These are phyloP conservation scores for Gypsophila paniculata DNA, from an alignment of 179 eudicot genomes.

Conservation along the genomic window DNA sequence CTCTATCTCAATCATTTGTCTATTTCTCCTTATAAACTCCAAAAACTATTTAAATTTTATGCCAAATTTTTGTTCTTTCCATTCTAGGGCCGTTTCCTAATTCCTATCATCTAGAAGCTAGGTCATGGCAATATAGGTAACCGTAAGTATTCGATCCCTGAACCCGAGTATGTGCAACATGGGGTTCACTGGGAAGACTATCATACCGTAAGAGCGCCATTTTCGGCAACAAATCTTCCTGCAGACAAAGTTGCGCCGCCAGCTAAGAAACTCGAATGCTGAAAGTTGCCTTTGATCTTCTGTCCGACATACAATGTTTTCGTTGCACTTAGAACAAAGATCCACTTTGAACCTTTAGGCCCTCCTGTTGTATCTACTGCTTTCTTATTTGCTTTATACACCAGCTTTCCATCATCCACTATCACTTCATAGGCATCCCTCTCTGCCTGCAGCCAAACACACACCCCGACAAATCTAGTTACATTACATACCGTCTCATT, in stretches of 20 bases:
- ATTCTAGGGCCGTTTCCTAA: too few relatives aligned
- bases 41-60: too few relatives aligned
- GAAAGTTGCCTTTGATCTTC: constrained; percentile 69
- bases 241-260: constrained; percentile 87
- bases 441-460: constrained; percentile 54
- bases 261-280: constrained; percentile 87
- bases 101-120: background rate
- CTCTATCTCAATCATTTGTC: too few relatives aligned
- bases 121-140: background rate
- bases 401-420: constrained; percentile 52
- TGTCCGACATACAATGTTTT: constrained; percentile 56
- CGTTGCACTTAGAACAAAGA: constrained; percentile 71
- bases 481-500: background rate
- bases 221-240: constrained; percentile 60
- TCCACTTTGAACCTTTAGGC: constrained; percentile 66
- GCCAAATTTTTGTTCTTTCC: too few relatives aligned
- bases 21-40: too few relatives aligned
- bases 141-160: background rate
- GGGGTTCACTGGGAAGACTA: background rate
- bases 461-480: background rate
- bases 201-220: constrained; percentile 60
- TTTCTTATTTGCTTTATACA: constrained; percentile 41
- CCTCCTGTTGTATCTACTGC: constrained; percentile 52
- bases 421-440: constrained; percentile 64
- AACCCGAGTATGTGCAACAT: background rate